Evolutionary conservation across 352 stramenopile genomes (phyloP), one percentile per base, ranked within the genome.

Genomic region (Aphanomyces invadans): DNA sequence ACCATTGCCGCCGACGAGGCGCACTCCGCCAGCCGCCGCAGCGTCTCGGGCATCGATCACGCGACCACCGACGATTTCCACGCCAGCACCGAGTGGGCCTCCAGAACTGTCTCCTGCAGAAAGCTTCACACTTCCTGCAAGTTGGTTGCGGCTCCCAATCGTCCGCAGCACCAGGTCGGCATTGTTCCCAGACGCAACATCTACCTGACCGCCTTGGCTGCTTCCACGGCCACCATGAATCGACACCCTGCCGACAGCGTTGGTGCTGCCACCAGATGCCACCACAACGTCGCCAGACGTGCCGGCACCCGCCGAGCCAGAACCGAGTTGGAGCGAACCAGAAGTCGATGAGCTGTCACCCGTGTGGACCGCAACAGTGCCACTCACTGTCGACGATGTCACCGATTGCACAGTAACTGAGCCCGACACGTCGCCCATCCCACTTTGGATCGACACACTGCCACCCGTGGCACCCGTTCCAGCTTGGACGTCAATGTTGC

Each of bases 401-500:
- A 38, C 4, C 17, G 49, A 55, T 51, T 51, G 33, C 10, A 67
- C 25, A 4, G 52, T 33, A n/a, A 46, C 60, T 19, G 29, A 23
- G 19, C 36, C 60, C 21, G 32, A 17, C 9, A 45, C 25, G 33
- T 48, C 19, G 21, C 60, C 60, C 26, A 33, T 12, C 25, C 60
- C 60, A 33, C 60, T 48, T 36, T 60, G 17, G 59, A 67, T 46
- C 33, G 60, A 26, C 32, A 67, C 33, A 59, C 36, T 62, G 23
- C 63, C 63, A 55, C 63, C 63, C 29, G 48, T 59, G 21, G 53
- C 17, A 12, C 63, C 63, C 11, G n/a, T 36, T n/a, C 80, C 80
- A 54, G 72, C 73, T 71, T 77, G 52, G 28, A 87, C 31, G 19
- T 70, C 29, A 45, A 87, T 62, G 33, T 57, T 70, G 11, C 75